phyloP scores from a whole-genome alignment of 768 basidiomycete genomes.

The Pulveroboletus sp. region DNA sequence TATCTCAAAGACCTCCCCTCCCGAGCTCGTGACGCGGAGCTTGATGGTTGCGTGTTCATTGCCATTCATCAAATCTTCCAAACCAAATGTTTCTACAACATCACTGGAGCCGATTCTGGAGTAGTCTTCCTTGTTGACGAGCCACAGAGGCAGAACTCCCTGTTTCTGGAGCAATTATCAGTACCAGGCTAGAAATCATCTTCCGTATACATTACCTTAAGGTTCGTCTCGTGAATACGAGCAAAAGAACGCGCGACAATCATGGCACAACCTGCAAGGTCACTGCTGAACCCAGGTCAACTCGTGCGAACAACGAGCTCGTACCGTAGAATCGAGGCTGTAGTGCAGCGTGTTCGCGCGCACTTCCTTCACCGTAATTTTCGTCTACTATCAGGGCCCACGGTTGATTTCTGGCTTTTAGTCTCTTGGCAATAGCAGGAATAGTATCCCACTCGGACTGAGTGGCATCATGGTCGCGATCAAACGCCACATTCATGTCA shows the following conservation, averaged over 20 bases:
- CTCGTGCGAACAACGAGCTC: slow-evolving; percentile 3
- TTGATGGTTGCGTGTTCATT: slow-evolving; percentile 41
- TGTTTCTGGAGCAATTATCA: slow-evolving; percentile 69
- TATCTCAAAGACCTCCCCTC: slow-evolving; percentile 65
- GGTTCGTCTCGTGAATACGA: slow-evolving; percentile 96
- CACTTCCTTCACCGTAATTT: slow-evolving; percentile 97
- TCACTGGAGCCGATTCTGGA: slow-evolving; percentile 80
- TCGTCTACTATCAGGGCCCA: slow-evolving; percentile 97
- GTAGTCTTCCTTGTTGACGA: slow-evolving; percentile 85
- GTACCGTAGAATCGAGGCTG: slow-evolving; percentile 92
- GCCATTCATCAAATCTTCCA: slow-evolving; percentile 59
- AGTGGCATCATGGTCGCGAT: slow-evolving; percentile 52
- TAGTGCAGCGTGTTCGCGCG: slow-evolving; percentile 95
- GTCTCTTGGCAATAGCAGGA: slow-evolving; percentile 85
- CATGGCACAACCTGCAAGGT: slow-evolving; percentile 66
- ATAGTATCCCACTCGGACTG: slow-evolving; percentile 71
- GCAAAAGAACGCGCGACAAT: slow-evolving; percentile 94
- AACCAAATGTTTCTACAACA: slow-evolving; percentile 77
- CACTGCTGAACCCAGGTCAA: background rate
- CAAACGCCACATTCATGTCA: slow-evolving; percentile 88
- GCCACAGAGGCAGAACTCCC: slow-evolving; percentile 95
- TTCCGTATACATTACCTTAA: slow-evolving; percentile 58
- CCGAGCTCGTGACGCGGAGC: slow-evolving; percentile 64
- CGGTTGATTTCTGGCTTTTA: slow-evolving; percentile 78
- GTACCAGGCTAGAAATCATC: background rate